Base-by-base conservation (phyloP, 2,329 filamentous ascomycete species). In the Penicillium sp. region DNA sequence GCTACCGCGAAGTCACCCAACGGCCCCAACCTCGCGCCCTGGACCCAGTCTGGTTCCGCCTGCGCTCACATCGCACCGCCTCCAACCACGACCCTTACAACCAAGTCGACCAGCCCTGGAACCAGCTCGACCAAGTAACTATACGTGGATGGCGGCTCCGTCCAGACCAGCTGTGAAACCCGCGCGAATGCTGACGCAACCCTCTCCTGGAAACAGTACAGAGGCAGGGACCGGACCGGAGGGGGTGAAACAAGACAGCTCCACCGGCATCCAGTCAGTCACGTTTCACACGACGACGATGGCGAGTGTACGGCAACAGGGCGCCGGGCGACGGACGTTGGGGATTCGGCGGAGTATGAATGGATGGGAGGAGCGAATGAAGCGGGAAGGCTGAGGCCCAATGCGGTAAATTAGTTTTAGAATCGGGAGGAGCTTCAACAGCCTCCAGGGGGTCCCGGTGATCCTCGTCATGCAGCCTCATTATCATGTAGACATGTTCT, bases 331-430 rank as follows among this genome's bases (percentile, higher is more conserved):
- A 48, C 73, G 69, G 61, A 76, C 74, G 16, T 55, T 76, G 51
- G 74, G 74, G 26, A 68, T 76, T 47, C 69, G 74, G 39, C 68
- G 74, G 46, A 74, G 67, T 45, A 71, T 75, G 69, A 74, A 64
- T 58, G 72, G 73, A 42, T 76, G 74, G 74, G 69, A 71, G 51
- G 69, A 69, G 18, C 63, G 69, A 55, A 70, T 71, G 69, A 71
- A 70, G 53, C 62, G 62, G 59, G 65, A 59, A 46, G 54, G 54
- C 49, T 60, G 65, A 55, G 58, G 58, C 47, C 46, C 42, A 49
- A 48, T 36, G 28, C 52, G 49, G 46, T 59, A 47, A 57, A 52
- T 33, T 41, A 23, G 47, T 51, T 53, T 49, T 57, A 54, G 54
- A 54, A 47, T 43, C 29, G 15, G 24, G n/a, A 39, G 36, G 16